phyloP scores from a whole-genome alignment of 306 rosid species.

The Castanea mollissima region DNA sequence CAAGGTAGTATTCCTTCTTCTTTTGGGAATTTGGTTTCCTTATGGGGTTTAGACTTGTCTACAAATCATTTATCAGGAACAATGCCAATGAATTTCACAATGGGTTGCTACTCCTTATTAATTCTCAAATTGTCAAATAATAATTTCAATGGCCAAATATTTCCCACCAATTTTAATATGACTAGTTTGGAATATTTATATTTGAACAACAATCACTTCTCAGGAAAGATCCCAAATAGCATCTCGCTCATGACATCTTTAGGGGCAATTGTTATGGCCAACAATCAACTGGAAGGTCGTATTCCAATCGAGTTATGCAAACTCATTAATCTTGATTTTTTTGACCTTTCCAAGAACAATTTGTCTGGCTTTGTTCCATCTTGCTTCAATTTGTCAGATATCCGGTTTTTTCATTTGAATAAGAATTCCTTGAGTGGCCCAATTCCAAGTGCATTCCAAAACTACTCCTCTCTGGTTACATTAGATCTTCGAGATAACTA shows the following conservation, averaged over 20 bases:
- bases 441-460: too few species aligned
- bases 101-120: accelerated
- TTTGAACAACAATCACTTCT: not conserved
- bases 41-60: accelerated
- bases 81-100: not conserved
- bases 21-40: not conserved
- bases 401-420: accelerated
- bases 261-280: not conserved
- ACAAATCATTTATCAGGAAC: not conserved
- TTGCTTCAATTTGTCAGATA: too few species aligned
- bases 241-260: too few species aligned
- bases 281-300: too few species aligned
- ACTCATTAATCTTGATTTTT: accelerated
- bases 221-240: not conserved
- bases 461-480: too few species aligned
- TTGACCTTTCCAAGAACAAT: too few species aligned
- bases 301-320: too few species aligned
- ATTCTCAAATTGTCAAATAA: not conserved
- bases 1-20: not conserved
- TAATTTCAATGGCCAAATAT: not conserved
- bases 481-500: too few species aligned
- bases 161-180: not conserved
- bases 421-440: too few species aligned
- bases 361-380: too few species aligned
- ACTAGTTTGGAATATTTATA: not conserved